Base-by-base conservation (phyloP, 352 stramenopile species). In the Thraustochytrium sp. region DNA sequence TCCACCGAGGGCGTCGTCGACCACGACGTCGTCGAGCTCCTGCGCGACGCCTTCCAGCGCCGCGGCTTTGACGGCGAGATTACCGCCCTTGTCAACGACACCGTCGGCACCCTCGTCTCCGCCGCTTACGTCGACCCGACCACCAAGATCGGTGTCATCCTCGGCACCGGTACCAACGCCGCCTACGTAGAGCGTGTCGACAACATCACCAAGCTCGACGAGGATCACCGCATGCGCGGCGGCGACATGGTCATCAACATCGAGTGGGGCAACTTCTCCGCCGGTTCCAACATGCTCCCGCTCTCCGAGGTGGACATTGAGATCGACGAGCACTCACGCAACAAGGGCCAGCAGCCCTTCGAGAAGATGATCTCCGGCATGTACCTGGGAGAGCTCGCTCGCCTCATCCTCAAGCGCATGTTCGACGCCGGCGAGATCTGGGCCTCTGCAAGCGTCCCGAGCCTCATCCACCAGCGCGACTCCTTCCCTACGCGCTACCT, bases 291-390 rank as follows among this genome's bases (percentile, higher is more conserved):
- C 9, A 77, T 88, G n/a, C 76, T 87, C 16, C 85, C 82, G 3
- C 31, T 34, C 44, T 82, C 68, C 23, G 84, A 86, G 21, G 85
- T 89, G 31, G 86, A 89, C 53, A 56, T 63, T 16, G 72, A 38
- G n/a, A 56, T 89, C 8, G 86, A 89, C 40, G 48, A 48, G 9
- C 37, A 84, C n/a, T 87, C 74, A 26, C 55, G 49, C 4, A 89
- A 89, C 46, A 23, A 73, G n/a, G 86, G 76, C 26, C 23, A 61
- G 18, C 87, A 89, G 61, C 36, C 55, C 53, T 86, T 89, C 11
- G 87, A 89, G 61, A 89, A 89, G 86, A 87, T 89, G 84, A 89
- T 89, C 42, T 87, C 75, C 3, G 87, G 87, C 18, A 82, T 82
- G 38, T 89, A 89, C 51, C 55, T 89, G 3, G 87, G 87, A 16